Base-by-base conservation (phyloP, 345 rosid species). In the Lepidium didymum region DNA sequence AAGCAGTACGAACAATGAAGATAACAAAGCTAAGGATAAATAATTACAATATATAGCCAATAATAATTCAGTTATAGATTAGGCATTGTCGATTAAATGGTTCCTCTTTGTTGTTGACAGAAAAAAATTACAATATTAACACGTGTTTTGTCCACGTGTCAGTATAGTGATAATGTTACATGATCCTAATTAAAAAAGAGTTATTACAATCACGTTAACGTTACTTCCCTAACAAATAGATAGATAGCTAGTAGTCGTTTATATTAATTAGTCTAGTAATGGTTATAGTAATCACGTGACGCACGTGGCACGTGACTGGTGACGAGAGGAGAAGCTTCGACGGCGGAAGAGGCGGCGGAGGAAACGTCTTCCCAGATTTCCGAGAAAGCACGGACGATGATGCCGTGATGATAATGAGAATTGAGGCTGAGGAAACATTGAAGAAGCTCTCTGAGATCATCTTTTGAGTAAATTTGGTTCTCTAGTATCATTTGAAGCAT, bases 401-500 rank as follows among this genome's bases (percentile, higher is more conserved):
- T 70, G 49, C 86, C 94, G 47, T 89, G 96, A 56, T 89, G 75
- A 47, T 71, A 79, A 0, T 92, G 92, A 4, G 87, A 81, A 57
- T 91, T 91, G 23, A 91, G 82, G 79, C 87, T 87, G 69, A 91
- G 61, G 77, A 88, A 91, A 54, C 96, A 91, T 73, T 85, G 75
- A 12, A 88, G 79, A 29, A 91, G 87, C 81, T 88, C 90, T 53
- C 74, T 78, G 12, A 85, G 80, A 31, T 90, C 99, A 10, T 90
- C 91, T 69, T 82, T 88, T 0, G 92, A 80, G 77, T 94, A 91
- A 40, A 90, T 87, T 69, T 89, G 83, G 47, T 90, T 90, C 81
- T 88, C 92, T 75, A 94, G 62, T 62, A 94, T 89, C 99, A 91
- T 94, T 52, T 93, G 97, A 64, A 94, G 83, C 97, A 94, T 94